Conservation (phyloP, 2,329 filamentous ascomycete species). For the Fusarium albosuccineum region DNA sequence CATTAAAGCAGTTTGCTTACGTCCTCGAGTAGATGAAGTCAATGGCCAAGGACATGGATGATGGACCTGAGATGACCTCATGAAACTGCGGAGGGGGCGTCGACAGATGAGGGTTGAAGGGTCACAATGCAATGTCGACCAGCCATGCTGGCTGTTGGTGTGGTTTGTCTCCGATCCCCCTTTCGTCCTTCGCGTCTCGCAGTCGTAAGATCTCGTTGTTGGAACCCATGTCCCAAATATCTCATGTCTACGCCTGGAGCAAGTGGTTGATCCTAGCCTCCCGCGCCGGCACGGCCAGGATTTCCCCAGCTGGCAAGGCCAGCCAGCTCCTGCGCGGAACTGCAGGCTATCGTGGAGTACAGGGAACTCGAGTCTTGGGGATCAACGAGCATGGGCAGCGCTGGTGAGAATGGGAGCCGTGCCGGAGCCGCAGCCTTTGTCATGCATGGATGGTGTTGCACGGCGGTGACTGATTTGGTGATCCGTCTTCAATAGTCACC, state of each 20-base stretch:
- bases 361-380: constrained; percentile 9
- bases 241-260: constrained; percentile 27
- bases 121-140: constrained; percentile 18
- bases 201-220: constrained; percentile 38
- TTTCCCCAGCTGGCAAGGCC: constrained; percentile 36
- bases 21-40: constrained; percentile 5
- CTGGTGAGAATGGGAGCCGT: constrained; percentile 28
- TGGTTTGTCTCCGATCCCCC: constrained; percentile 27
- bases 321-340: constrained; percentile 26
- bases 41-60: background rate
- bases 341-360: constrained; percentile 23
- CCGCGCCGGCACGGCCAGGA: constrained; percentile 35
- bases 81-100: constrained; percentile 3
- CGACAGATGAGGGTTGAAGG: constrained; percentile 7
- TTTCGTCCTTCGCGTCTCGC: constrained; percentile 18
- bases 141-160: constrained; percentile 22
- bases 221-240: constrained; percentile 14
- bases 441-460: constrained; percentile 18
- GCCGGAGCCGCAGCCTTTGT: constrained; percentile 35
- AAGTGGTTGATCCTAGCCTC: constrained; percentile 21
- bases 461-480: constrained; percentile 2
- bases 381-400: constrained; percentile 21
- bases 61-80: constrained; percentile 7
- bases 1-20: constrained; percentile 6
- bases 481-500: background rate